Evolutionary conservation across 31 red algal genomes (phyloP).

Genomic region (Asparagopsis taxiformis): DNA sequence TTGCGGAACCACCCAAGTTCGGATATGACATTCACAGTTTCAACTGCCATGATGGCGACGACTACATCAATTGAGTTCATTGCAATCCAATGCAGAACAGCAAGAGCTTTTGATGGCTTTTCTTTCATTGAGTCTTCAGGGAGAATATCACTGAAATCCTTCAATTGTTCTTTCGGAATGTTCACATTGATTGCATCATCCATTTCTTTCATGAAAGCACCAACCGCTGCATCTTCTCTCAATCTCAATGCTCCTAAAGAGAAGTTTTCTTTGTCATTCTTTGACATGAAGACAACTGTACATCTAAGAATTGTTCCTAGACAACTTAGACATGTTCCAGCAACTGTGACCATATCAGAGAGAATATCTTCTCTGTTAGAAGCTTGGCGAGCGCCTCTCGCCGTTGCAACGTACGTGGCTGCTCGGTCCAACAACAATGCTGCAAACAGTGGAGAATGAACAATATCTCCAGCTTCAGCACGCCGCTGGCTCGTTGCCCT

Average conservation of each 20-base stretch:
- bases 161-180: no score
- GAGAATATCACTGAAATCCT: no score
- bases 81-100: conserved; percentile 18
- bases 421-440: conserved; percentile 53
- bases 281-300: no score
- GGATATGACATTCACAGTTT: conserved; percentile 23
- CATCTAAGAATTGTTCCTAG: conserved; percentile 19
- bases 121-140: no score
- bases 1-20: conserved; percentile 28
- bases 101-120: conserved; percentile 8
- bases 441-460: conserved; percentile 57
- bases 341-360: conserved; percentile 8
- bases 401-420: conserved; percentile 27
- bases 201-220: no score
- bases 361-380: conserved; percentile 17
- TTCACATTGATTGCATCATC: no score
- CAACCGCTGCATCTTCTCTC: no score
- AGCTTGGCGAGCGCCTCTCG: conserved; percentile 24
- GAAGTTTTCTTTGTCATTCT: no score
- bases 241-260: no score
- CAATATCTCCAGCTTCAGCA: conserved; percentile 16
- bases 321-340: conserved; percentile 40
- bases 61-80: conserved; percentile 34
- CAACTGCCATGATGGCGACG: conserved; percentile 27
- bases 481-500: no score